Evolutionary conservation across 805 yeast species (phyloP).

Genomic region (Tetrapisispora arboricola): DNA sequence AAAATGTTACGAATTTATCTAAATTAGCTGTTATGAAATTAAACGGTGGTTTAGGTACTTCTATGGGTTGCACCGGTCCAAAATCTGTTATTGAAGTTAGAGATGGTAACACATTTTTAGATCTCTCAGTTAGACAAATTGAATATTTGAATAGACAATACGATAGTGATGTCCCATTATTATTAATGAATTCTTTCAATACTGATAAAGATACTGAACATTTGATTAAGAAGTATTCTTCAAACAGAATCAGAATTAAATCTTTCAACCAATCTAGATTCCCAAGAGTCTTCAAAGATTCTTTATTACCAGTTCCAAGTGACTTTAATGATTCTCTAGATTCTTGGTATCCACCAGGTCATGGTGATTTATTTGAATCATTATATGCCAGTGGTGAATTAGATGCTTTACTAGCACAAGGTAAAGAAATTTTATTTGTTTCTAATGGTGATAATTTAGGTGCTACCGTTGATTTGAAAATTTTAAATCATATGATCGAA

Average conservation of each 20-base stretch:
- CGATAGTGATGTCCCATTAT: constrained; percentile 88
- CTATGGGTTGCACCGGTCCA: constrained; percentile 99
- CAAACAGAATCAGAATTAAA: constrained; percentile 88
- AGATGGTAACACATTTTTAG: constrained; percentile 95
- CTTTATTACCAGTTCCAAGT: constrained; percentile 90
- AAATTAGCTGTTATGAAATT: constrained; percentile 92
- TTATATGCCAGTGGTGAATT: constrained; percentile 84
- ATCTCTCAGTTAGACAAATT: constrained; percentile 91
- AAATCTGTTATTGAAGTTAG: constrained; percentile 90
- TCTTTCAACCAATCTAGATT: constrained; percentile 97
- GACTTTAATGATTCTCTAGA: constrained; percentile 61
- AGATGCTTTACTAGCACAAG: constrained; percentile 80
- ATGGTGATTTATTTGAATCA: constrained; percentile 93
- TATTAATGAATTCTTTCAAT: constrained; percentile 97
- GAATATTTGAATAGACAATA: constrained; percentile 85
- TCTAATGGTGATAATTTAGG: constrained; percentile 98
- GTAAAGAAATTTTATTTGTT: constrained; percentile 89
- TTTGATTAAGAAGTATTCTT: constrained; percentile 91
- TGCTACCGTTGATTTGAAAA: constrained; percentile 90
- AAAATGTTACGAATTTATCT: constrained; percentile 38
- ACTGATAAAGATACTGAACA: constrained; percentile 88
- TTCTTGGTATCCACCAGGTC: constrained; percentile 99
- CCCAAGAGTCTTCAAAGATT: constrained; percentile 92
- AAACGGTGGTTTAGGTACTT: constrained; percentile 97
- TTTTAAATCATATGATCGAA: constrained; percentile 86